These are phyloP conservation scores for Rubus parviflorus DNA, from an alignment of 306 rosid genomes.

Conservation along the genomic window DNA sequence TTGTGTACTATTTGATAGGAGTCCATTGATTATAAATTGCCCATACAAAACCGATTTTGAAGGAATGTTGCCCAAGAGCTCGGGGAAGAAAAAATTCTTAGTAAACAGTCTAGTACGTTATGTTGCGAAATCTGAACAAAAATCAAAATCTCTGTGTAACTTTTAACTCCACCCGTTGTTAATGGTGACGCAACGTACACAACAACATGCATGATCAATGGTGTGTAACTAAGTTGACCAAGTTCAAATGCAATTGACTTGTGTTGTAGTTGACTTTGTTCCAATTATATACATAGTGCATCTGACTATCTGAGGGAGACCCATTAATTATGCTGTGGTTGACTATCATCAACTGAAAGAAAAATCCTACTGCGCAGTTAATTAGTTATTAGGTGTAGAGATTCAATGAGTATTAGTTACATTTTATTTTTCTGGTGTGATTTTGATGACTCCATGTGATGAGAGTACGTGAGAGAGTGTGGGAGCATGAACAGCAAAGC, in stretches of 20 bases:
- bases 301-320: neutral
- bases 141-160: neutral
- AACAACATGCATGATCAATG: neutral
- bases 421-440: neutral
- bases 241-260: neutral
- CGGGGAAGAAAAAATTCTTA: neutral
- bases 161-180: neutral
- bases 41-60: neutral
- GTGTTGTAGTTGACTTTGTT: slow-evolving; percentile 1
- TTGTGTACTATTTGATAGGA: neutral
- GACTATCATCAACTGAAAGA: neutral
- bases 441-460: slow-evolving; percentile 10
- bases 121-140: neutral
- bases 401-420: neutral
- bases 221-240: neutral
- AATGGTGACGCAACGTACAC: neutral
- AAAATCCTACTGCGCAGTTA: slow-evolving; percentile 3
- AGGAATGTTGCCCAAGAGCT: neutral
- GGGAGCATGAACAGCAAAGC: slow-evolving; percentile 37
- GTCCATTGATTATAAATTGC: neutral
- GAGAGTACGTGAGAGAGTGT: slow-evolving; percentile 14
- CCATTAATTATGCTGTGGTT: neutral
- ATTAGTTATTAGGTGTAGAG: neutral
- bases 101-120: neutral
- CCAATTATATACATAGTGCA: neutral